Conservation (phyloP, 306 rosid genomes). For the Quercus gilva region DNA sequence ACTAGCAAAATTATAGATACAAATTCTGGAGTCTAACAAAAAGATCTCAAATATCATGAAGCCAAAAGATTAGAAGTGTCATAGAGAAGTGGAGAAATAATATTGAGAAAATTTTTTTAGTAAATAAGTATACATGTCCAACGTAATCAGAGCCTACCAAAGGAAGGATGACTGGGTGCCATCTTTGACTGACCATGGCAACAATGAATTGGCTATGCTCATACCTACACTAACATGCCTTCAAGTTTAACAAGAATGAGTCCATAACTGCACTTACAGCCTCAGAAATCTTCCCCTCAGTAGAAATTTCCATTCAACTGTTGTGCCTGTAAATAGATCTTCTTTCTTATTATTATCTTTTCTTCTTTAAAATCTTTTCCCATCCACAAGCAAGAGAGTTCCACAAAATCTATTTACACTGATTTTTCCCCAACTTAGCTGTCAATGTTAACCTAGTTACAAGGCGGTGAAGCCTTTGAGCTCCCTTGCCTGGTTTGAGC, state of each 20-base stretch:
- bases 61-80: background rate
- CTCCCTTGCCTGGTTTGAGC: constrained; percentile 72
- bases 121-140: constrained; percentile 17
- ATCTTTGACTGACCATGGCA: constrained; percentile 18
- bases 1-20: background rate
- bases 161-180: constrained; percentile 26
- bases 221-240: constrained; percentile 8
- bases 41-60: background rate
- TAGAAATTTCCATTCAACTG: constrained; percentile 3
- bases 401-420: constrained; percentile 58
- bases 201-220: constrained; percentile 19
- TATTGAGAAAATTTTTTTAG: background rate
- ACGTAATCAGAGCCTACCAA: constrained; percentile 24
- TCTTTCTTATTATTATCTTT: background rate
- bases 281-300: background rate
- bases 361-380: background rate
- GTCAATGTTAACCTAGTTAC: constrained; percentile 27
- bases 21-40: background rate
- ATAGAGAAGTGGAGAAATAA: background rate
- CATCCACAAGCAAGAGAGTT: constrained; percentile 20
- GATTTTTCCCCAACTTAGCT: constrained; percentile 52
- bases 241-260: background rate
- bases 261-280: background rate
- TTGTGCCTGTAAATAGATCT: constrained; percentile 12
- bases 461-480: constrained; percentile 58